Conservation (phyloP, 2,329 filamentous ascomycete genomes). For the Alternaria atra region DNA sequence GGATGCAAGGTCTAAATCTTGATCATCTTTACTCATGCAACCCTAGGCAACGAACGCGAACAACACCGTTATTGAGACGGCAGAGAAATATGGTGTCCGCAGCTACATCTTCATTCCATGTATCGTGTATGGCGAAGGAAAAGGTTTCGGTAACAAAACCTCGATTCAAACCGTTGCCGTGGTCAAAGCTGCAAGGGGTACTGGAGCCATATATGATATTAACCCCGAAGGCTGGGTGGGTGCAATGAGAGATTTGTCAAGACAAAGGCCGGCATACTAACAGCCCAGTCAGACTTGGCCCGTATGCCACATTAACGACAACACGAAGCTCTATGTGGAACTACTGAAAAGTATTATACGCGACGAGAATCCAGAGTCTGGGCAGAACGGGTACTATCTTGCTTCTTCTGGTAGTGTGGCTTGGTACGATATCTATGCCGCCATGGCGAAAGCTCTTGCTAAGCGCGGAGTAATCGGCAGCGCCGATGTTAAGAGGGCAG, state of each 20-base stretch:
- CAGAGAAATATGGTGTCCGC: constrained; percentile 54
- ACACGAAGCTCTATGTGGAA: constrained; percentile 56
- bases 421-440: constrained; percentile 62
- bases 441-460: constrained; percentile 55
- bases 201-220: constrained; percentile 51
- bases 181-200: constrained; percentile 56
- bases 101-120: constrained; percentile 65
- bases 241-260: background rate
- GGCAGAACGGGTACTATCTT: constrained; percentile 61
- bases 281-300: constrained; percentile 54
- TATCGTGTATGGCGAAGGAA: constrained; percentile 61
- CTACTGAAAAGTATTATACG: constrained; percentile 58
- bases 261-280: constrained; percentile 40
- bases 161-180: constrained; percentile 63
- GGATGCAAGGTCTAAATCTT: too few relatives aligned
- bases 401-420: constrained; percentile 59
- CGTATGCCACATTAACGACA: constrained; percentile 63
- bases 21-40: background rate
- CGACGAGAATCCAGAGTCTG: constrained; percentile 50
- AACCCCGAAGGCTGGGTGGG: background rate
- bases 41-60: constrained; percentile 55
- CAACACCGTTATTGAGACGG: constrained; percentile 55
- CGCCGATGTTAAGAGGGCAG: constrained; percentile 48
- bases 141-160: constrained; percentile 61
- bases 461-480: constrained; percentile 54